Evolutionary conservation across 2,329 filamentous ascomycete genomes (phyloP), one percentile per base, ranked within the genome.

Genomic region (Paracoccidioides lutzii): DNA sequence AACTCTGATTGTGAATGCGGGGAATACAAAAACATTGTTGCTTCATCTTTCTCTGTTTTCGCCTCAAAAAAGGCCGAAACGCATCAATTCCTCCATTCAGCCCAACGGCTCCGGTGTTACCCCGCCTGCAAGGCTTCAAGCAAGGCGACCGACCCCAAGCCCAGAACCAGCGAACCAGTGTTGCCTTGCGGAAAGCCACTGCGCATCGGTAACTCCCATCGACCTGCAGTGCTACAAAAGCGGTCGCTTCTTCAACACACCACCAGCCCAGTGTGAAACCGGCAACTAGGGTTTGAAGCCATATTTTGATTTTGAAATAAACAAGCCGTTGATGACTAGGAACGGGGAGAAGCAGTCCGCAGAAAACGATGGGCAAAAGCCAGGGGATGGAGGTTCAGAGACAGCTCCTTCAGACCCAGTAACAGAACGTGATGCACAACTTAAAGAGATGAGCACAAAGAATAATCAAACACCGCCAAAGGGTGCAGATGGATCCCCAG

Each of bases 361-460:
- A 40, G 43, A 52, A 32, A 50, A 44, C 33, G 58, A 57, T 28
- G 56, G 41, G 38, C 42, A 42, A 37, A 54, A 58, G 60, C 56
- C 64, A 59, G 65, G 62, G 61, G 66, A 65, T 67, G 66, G 62
- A 52, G 60, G 56, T 33, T 53, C 56, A 32, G 65, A 64, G 32
- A 62, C 59, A 59, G 59, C 59, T 59, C 51, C 45, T 40, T 57
- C 57, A 53, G 56, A 53, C 30, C 52, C 46, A 50, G 52, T 49
- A 28, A 56, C 58, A 28, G 61, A 63, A 6, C 59, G 58, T 41
- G 60, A 62, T 45, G 59, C 57, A 9, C 58, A 62, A 56, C 61
- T 60, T 56, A 66, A 62, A 56, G 68, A 69, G 54, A 60, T 63
- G 55, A 64, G 61, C 61, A 59, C 65, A 58, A 69, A 67, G 58